phyloP scores from a whole-genome alignment of 805 yeast species.

The Kluyveromyces nonfermentans region DNA sequence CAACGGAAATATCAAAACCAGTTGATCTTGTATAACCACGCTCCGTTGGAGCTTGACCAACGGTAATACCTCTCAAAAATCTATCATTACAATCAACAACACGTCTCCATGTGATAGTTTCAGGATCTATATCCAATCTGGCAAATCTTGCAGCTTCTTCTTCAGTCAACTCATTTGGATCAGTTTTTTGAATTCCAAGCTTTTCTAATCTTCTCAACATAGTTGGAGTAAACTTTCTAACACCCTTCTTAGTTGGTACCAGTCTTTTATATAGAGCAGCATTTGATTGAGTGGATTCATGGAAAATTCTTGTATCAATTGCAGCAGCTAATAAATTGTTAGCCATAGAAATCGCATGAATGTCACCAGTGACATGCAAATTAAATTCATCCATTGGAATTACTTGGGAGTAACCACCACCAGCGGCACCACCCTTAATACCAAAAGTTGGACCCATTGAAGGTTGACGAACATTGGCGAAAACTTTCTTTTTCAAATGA shows the following conservation, averaged over 20 bases:
- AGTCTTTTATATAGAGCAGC: constrained; percentile 64
- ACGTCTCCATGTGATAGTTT: constrained; percentile 70
- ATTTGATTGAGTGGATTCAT: constrained; percentile 65
- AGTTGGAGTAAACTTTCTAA: constrained; percentile 54
- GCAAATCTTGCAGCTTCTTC: constrained; percentile 61
- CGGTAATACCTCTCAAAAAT: constrained; percentile 65
- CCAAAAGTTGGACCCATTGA: constrained; percentile 88
- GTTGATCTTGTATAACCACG: constrained; percentile 62
- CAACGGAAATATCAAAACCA: constrained; percentile 79
- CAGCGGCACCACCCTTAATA: constrained; percentile 86
- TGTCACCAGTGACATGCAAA: constrained; percentile 80
- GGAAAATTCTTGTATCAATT: constrained; percentile 78
- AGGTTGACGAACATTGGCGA: constrained; percentile 81
- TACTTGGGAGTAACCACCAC: constrained; percentile 83
- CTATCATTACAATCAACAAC: constrained; percentile 82
- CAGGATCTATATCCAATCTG: constrained; percentile 68
- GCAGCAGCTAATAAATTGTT: constrained; percentile 78
- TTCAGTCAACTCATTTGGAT: constrained; percentile 62
- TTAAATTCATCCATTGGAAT: constrained; percentile 86
- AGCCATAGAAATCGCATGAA: constrained; percentile 77
- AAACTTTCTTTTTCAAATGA: constrained; percentile 55
- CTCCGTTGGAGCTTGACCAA: constrained; percentile 78
- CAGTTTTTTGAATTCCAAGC: constrained; percentile 57
- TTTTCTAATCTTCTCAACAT: constrained; percentile 60
- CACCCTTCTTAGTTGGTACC: constrained; percentile 68